Evolutionary conservation across 106 monocot species (phyloP).

Genomic region (Platanthera zijinensis): DNA sequence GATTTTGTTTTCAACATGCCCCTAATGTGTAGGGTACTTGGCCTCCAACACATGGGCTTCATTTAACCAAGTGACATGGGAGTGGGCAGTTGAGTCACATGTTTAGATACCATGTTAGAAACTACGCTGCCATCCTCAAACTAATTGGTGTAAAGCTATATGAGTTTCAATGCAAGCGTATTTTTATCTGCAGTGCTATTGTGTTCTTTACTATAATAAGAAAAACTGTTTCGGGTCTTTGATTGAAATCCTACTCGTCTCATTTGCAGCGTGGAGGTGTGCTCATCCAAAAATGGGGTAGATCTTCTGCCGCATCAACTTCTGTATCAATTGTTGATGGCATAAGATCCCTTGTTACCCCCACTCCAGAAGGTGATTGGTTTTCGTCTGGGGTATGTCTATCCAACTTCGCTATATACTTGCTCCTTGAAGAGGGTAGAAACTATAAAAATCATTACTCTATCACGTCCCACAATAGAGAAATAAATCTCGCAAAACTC

Average conservation of each 20-base stretch:
- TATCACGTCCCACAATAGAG: not conserved
- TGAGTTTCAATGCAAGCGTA: too few relatives aligned
- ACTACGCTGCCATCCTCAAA: too few relatives aligned
- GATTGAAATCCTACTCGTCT: not conserved
- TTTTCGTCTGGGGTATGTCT: constrained; percentile 86
- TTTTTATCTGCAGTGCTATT: not conserved
- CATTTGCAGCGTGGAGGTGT: constrained; percentile 77
- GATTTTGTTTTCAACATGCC: too few relatives aligned
- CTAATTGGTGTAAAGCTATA: too few relatives aligned
- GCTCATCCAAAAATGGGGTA: constrained; percentile 93
- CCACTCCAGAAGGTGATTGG: constrained; percentile 93
- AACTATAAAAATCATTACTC: not conserved
- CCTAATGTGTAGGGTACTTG: too few relatives aligned
- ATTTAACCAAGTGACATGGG: too few relatives aligned
- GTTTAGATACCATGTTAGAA: too few relatives aligned
- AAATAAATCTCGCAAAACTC: not conserved
- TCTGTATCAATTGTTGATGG: constrained; percentile 92
- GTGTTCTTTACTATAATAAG: not conserved
- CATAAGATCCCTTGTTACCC: constrained; percentile 78
- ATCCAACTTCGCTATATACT: not conserved
- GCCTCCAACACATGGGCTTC: too few relatives aligned
- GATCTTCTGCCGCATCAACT: constrained; percentile 97
- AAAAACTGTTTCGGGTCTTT: not conserved
- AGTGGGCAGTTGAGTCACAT: too few relatives aligned
- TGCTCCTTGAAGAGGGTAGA: not conserved